Percentiles rank a stretch among this genome's conserved stretches.
These are phyloP conservation scores for Bretschneidera sinensis DNA, from an alignment of 345 rosid genomes.

Conservation along the genomic window DNA sequence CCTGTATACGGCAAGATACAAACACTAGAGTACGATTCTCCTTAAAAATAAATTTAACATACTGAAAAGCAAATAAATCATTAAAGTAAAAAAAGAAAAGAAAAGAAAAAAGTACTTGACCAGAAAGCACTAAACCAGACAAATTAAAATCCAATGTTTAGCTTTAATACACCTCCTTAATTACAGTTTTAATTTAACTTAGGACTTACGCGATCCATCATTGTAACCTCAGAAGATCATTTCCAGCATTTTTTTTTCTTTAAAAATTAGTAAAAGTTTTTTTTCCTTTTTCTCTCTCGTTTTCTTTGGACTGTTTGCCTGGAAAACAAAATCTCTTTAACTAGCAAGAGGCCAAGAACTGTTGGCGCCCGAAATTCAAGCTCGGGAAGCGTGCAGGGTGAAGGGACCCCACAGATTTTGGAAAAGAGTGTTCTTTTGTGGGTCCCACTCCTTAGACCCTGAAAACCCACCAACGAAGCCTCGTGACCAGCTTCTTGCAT, in stretches of 20 bases:
- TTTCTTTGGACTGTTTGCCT: background rate
- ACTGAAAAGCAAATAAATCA: conserved; percentile 1
- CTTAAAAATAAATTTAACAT: too few species aligned
- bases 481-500: background rate
- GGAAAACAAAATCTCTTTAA: background rate
- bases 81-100: background rate
- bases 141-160: background rate
- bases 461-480: background rate
- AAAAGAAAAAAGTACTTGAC: conserved; percentile 18
- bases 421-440: background rate
- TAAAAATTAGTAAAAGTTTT: background rate
- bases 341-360: background rate
- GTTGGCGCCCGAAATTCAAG: conserved; percentile 25
- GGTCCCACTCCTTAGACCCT: background rate
- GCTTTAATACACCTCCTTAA: conserved; percentile 1
- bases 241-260: too few species aligned
- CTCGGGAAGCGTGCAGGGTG: conserved; percentile 3
- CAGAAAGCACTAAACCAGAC: conserved; percentile 9
- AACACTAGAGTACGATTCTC: too few species aligned
- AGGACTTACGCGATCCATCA: conserved; percentile 6
- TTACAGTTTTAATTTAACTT: conserved; percentile 23
- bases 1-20: too few species aligned
- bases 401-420: conserved; percentile 8
- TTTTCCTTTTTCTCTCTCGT: too few species aligned
- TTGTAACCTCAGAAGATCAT: too few species aligned